Base-by-base conservation (phyloP, 179 eudicot genomes). In the Beta corolliflora region DNA sequence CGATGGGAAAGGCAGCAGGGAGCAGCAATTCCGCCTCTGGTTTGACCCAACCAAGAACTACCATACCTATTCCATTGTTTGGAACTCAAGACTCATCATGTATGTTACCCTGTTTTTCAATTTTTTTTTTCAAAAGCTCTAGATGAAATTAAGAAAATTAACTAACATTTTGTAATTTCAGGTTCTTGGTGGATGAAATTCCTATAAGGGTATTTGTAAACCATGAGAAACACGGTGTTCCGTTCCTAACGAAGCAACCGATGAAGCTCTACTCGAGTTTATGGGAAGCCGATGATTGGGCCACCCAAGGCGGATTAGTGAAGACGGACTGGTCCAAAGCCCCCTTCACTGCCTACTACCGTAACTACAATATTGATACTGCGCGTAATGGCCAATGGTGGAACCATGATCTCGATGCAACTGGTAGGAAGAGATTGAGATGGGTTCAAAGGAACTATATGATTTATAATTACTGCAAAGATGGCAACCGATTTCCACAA, bases 201-300 rank as follows among this genome's bases (percentile, higher is more conserved):
- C 86, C 89, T 4, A 83, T 87, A 55, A 85, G 89, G 46, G 85
- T 87, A 9, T 87, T 85, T 54, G 64, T 75, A 56, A 85, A 83
- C 84, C 74, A 81, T 46, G 88, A 85, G 58, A 25, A 82, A 2
- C 56, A 81, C 0, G 88, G 89, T 0, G 79, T 87, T 9, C 85
- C 86, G 2, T 87, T 83, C 79, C 88, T 86, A 2, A 87, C 81
- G 84, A 60, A 61, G 48, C 89, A 87, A 15, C 89, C 89, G 18
- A 85, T 85, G 88, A 87, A 71, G 79, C 76, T 87, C 70, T 83
- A 85, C 82, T 83, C 88, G 18, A 87, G 88, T 41, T 76, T 87
- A 2, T 87, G 89, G 89, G 83, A 85, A 5, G 89, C 88, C 3
- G 88, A 86, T 48, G 88, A 87, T 48, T 87, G 89, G 89, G 89